Base-by-base conservation (phyloP, 169 alveolate genomes). In the Eimeria praecox region DNA sequence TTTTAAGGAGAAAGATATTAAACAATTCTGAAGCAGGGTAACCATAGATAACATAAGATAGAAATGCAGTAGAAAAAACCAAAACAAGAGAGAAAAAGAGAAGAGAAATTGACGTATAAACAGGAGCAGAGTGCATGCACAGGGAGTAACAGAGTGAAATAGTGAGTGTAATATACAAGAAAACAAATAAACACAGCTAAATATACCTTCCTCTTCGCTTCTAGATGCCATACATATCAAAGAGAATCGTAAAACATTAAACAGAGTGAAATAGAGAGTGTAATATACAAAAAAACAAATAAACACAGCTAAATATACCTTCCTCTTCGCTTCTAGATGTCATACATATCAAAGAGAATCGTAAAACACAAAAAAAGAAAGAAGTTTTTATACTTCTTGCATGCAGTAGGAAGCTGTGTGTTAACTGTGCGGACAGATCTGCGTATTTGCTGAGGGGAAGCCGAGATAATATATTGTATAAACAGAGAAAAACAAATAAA, bases 71-170 rank as follows among this genome's bases (percentile, higher is more conserved):
- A 64, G 22, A 30, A 22, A 64, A 30, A 22, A 12, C 40, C 75
- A 64, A n/a, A n/a, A n/a, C n/a, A n/a, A n/a, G n/a, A n/a, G n/a
- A n/a, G n/a, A n/a, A n/a, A n/a, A n/a, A n/a, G 75, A 16, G 35
- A 30, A 16, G 56, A 49, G 56, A 12, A 49, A 49, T 18, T 22
- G 40, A 1, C 12, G 20, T 30, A 22, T 10, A 22, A 73, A 40
- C 46, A 73, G 46, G 52, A n/a, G 52, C 10, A n/a, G 85, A 38
- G 24, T 18, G 85, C 85, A n/a, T 30, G 85, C 85, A 73, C n/a
- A n/a, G n/a, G 52, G 27, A 35, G 10, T 0, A 30, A 10, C 14
- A 30, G n/a, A 30, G 44, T 33, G 16, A 10, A 33, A 73, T 16
- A 73, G 85, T 6, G 40, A n/a, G 3, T 24, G 44, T 18, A 9